Evolutionary conservation across 257 asterid species (phyloP), one percentile per base, ranked within the genome.

Genomic region (Asclepias syriaca): DNA sequence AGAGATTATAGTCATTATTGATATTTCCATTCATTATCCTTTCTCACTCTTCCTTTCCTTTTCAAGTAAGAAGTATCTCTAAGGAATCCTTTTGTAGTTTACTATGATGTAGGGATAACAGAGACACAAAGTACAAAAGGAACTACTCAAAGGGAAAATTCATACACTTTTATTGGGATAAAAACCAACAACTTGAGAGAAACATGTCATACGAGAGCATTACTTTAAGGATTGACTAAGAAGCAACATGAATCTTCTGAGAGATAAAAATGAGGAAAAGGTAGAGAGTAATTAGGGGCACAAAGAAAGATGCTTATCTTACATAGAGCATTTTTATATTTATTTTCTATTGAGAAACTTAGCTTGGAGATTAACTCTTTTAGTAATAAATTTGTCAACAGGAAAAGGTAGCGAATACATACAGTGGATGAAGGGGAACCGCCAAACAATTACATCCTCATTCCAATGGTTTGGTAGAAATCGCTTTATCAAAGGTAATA

Each of bases 401-500:
- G 27, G 65, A 51, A 57, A 63, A 29, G 68, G 39, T 5, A 53
- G 59, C 70, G 70, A 70, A 69, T 69, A 14, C 90, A 71, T 87
- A 92, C 99, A 87, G 72, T 73, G 84, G 75, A 92, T 77, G 77
- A 87, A 90, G 1, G 96, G 99, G 72, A 88, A 79, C 65, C 79
- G 90, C 99, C 88, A 92, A 61, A 70, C 37, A 58, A 92, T 87
- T 79, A 80, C 72, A 81, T 92, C 84, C 49, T 86, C 96, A 77
- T 92, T 95, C 99, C 99, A 95, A 65, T 70, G 78, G 49, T 82
- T 70, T 16, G 99, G 99, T 80, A 95, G 76, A 76, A 90, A 92
- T 15, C 90, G 81, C 53, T 78, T 83, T 43, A 95, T 88, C 37
- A 89, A 81, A 43, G 99, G 99, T 72, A 95, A 80, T 75, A 95